Base-by-base conservation (phyloP, 192 early-diverging fungal genomes). In the Entomortierella beljakovae region DNA sequence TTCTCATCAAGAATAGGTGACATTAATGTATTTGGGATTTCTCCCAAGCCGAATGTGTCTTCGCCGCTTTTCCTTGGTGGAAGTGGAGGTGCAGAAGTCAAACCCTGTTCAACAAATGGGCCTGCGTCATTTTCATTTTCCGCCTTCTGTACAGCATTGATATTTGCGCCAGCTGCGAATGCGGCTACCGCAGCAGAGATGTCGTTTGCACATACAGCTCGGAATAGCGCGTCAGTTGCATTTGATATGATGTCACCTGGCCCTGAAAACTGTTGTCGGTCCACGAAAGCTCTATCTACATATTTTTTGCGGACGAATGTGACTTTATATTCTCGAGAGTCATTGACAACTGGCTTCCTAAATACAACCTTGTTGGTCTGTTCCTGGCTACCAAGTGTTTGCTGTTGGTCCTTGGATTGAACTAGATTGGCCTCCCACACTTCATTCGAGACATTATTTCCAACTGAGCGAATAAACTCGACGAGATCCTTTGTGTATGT, bases 401-500 rank as follows among this genome's bases (percentile, higher is more conserved):
- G 66, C 1, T 20, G 57, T 20, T 13, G 25, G 10, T 43, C n/a
- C 11, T 37, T 57, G 2, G 49, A n/a, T 23, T 37, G 31, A 37
- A 22, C 32, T 23, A 81, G 68, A 4, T 64, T 80, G 16, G 85
- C 86, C 80, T 92, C 92, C 91, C 91, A 93, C 28, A 93, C 81
- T 1, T 77, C 46, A 80, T 92, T 93, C 10, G 85, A 88, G 46
- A 84, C 53, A 6, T 81, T 84, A 77, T 93, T 93, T 8, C 92
- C 89, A 15, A 91, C 80, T 6, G 86, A 68, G 20, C 66, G 74
- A 46, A 92, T 81, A 29, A 91, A 81, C 40, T 84, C 84, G 20
- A 90, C 53, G 31, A 91, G 81, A 46, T 93, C 91, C 52, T 84
- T 89, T 3, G 90, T 90, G 81, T 90, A 93, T 1, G 86, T 84